Evolutionary conservation across 129 eudicot species (phyloP).

Genomic region (Centella asiatica): DNA sequence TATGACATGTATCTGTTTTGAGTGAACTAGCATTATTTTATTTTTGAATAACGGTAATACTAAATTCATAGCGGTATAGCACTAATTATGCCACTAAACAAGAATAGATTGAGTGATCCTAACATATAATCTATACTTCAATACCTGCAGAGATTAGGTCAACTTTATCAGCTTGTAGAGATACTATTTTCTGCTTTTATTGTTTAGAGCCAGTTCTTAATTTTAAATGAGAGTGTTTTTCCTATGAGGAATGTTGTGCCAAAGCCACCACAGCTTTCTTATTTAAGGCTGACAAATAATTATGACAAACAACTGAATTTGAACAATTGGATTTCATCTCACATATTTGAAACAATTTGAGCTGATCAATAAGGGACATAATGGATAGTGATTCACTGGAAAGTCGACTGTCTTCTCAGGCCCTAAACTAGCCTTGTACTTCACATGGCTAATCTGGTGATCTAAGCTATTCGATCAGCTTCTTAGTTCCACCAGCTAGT

Average conservation of each 20-base stretch:
- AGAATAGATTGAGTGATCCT: neutral
- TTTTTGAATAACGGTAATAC: neutral
- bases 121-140: neutral
- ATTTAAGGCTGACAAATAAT: neutral
- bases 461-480: neutral
- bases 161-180: neutral
- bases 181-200: neutral
- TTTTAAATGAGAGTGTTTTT: too few relatives aligned
- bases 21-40: neutral
- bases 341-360: neutral
- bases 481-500: neutral
- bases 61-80: too few relatives aligned
- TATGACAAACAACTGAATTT: neutral
- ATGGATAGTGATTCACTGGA: neutral
- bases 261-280: neutral
- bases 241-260: too few relatives aligned
- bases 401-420: neutral
- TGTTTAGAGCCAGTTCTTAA: too few relatives aligned
- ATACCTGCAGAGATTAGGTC: neutral
- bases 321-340: neutral
- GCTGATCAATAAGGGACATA: neutral
- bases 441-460: neutral
- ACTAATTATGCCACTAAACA: neutral
- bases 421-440: neutral
- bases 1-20: neutral